These are phyloP conservation scores for Melastoma candidum DNA, from an alignment of 441 rosid genomes.

Conservation along the genomic window DNA sequence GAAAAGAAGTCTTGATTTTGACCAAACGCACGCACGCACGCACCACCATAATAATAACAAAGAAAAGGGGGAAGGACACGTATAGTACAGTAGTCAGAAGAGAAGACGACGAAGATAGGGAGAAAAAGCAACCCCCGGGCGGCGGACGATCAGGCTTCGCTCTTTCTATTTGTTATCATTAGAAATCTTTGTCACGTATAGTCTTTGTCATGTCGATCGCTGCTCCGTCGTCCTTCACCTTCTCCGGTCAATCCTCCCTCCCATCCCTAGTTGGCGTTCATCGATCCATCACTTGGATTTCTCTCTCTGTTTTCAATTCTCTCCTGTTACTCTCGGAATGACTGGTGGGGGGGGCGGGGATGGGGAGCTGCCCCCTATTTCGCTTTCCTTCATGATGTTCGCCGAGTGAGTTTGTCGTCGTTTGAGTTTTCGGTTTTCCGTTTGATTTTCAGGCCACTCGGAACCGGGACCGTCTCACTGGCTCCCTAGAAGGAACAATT, in stretches of 20 bases:
- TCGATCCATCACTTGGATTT: no score
- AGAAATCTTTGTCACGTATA: no score
- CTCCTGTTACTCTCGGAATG: neutral
- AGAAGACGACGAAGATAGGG: no score
- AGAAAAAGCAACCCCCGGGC: no score
- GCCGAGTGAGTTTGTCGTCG: neutral
- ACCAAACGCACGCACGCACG: no score
- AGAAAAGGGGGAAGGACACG: no score
- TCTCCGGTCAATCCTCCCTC: slow-evolving; percentile 6
- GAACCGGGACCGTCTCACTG: slow-evolving; percentile 50
- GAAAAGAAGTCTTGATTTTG: no score
- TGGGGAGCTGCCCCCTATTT: neutral
- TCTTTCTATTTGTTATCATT: no score
- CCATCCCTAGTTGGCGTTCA: no score
- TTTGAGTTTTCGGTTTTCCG: slow-evolving; percentile 35
- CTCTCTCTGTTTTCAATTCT: neutral
- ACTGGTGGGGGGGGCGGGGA: neutral
- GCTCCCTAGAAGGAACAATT: slow-evolving; percentile 42
- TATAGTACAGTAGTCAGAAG: no score
- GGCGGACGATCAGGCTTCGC: no score
- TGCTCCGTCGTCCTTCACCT: slow-evolving; percentile 51
- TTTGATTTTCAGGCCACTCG: slow-evolving; percentile 38
- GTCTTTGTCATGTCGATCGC: slow-evolving; percentile 58
- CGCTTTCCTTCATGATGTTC: neutral
- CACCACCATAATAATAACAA: no score